Base-by-base conservation (phyloP, 148 eudicot species). In the Rhododendron williamsianum region DNA sequence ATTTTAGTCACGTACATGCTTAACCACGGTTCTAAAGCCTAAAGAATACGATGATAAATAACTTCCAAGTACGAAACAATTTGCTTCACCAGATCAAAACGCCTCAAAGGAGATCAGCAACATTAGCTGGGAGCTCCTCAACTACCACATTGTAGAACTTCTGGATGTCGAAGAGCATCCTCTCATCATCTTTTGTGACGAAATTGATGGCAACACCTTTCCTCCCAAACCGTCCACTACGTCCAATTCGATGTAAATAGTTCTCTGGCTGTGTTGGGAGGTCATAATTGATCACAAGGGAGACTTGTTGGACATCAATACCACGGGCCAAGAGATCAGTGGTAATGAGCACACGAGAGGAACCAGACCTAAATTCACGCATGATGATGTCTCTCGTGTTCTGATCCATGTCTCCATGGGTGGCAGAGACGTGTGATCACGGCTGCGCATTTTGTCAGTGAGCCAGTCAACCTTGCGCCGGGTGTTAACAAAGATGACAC, bases 381-480 rank as follows among this genome's bases (percentile, higher is more conserved):
- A 94, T 94, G 80, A 94, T 92, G 60, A 92, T 93, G 63, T 94
- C 96, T 81, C 96, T 89, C 2, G 91, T 92, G 83, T 94, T 94
- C 88, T 92, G 96, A 84, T 92, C 96, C 96, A 93, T 93, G 94
- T 93, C 96, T 82, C 96, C 94, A 10, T 93, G 94, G 16, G 94
- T 93, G 81, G 96, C 93, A 4, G 96, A 93, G 73, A 93, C 96
- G 96, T 93, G 86, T 93, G 96, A 82, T 93, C 96, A 85, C 96
- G 96, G 87, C 92, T 85, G 73, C 94, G 90, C 96, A 93, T 92
- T 81, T 92, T 92, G 88, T 92, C 93, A n/a, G 96, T 94, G 52
- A 94, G 89, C 96, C 93, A 94, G 86, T 92, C 96, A 54, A 94
- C 96, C 91, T 94, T 94, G 63, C 93, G 89, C 86, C 94, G 88